Evolutionary conservation across 345 rosid species (phyloP).

Genomic region (Clarkia xantiana): DNA sequence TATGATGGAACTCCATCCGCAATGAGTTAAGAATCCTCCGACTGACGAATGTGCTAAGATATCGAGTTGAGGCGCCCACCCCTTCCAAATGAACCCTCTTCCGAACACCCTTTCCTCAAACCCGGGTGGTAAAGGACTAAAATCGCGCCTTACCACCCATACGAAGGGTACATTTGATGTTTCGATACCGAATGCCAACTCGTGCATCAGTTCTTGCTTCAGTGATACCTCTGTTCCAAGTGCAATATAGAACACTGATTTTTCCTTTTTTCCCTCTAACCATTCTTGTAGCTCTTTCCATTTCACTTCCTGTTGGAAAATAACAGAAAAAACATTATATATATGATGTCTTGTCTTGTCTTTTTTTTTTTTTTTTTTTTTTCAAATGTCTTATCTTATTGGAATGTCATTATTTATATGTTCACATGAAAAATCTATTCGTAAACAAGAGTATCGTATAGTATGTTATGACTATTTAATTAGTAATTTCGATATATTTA

Average conservation of each 20-base stretch:
- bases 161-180: conserved; percentile 24
- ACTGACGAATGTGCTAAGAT: conserved; percentile 23
- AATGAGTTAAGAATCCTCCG: conserved; percentile 25
- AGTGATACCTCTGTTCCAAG: conserved; percentile 32
- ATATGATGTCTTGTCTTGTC: too few species aligned
- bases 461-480: too few species aligned
- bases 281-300: conserved; percentile 4
- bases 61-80: conserved; percentile 31
- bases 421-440: too few species aligned
- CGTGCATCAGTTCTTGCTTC: conserved; percentile 13
- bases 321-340: too few species aligned
- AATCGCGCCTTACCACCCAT: conserved; percentile 21
- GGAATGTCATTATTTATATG: too few species aligned
- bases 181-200: conserved; percentile 28
- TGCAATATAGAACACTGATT: conserved; percentile 19
- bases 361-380: too few species aligned
- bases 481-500: too few species aligned
- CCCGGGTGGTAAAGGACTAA: conserved; percentile 19
- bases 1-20: conserved; percentile 18
- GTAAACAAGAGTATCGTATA: too few species aligned
- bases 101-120: conserved; percentile 21
- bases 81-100: conserved; percentile 21
- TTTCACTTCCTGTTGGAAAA: too few species aligned
- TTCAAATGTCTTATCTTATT: too few species aligned
- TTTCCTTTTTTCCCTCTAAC: conserved; percentile 14